These are phyloP conservation scores for Calycina herbarum DNA, from an alignment of 2,329 filamentous ascomycete genomes.

Conservation along the genomic window DNA sequence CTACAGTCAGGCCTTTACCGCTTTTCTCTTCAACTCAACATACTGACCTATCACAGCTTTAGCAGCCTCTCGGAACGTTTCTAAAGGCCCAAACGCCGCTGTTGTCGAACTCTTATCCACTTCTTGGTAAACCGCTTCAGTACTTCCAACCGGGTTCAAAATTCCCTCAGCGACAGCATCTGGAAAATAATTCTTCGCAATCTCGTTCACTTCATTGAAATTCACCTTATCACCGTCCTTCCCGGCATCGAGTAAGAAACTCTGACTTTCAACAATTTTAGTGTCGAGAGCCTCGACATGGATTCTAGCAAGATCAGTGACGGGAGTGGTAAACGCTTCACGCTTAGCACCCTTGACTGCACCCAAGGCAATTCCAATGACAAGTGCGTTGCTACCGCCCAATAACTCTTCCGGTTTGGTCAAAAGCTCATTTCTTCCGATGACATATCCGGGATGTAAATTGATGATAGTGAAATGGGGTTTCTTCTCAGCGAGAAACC, in stretches of 20 bases:
- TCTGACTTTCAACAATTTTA: slow-evolving; percentile 6
- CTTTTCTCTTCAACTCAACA: slow-evolving; percentile 16
- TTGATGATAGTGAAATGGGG: slow-evolving; percentile 24
- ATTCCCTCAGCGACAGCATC: slow-evolving; percentile 6
- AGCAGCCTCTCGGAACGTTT: slow-evolving; percentile 6
- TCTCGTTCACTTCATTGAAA: slow-evolving; percentile 9
- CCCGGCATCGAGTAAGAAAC: slow-evolving; percentile 6
- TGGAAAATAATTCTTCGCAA: slow-evolving; percentile 14
- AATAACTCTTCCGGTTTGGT: slow-evolving; percentile 5
- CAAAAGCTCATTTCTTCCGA: slow-evolving; percentile 20
- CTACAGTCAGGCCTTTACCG: neutral
- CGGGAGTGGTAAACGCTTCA: slow-evolving; percentile 8
- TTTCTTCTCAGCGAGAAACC: slow-evolving; percentile 26
- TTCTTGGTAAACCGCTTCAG: neutral
- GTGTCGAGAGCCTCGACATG: slow-evolving; percentile 21
- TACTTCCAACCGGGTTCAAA: slow-evolving; percentile 10
- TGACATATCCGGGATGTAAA: slow-evolving; percentile 21
- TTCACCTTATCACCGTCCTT: slow-evolving; percentile 4
- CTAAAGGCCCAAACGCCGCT: slow-evolving; percentile 4
- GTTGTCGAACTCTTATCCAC: slow-evolving; percentile 1
- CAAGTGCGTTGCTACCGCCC: slow-evolving; percentile 11
- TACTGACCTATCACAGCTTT: slow-evolving; percentile 11
- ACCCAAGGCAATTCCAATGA: slow-evolving; percentile 6
- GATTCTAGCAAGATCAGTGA: slow-evolving; percentile 15
- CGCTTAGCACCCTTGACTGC: neutral